Percentiles rank a stretch among this genome's conserved stretches.
These are phyloP conservation scores for Salinomyces thailandicus DNA, from an alignment of 2,329 filamentous ascomycete species.

Conservation along the genomic window DNA sequence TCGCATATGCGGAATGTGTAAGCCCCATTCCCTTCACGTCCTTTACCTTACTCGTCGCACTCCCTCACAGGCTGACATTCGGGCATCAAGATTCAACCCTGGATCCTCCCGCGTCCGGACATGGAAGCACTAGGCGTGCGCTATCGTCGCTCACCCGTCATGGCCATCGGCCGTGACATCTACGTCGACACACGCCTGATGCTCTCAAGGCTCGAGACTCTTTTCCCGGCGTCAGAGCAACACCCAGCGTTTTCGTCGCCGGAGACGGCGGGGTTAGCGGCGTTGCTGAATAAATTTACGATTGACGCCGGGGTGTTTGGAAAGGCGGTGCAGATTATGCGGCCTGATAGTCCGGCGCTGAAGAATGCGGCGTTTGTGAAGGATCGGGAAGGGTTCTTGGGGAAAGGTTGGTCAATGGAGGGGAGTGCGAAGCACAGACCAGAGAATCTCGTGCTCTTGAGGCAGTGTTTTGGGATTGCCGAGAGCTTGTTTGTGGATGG, in stretches of 20 bases:
- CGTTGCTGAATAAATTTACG: slow-evolving; percentile 46
- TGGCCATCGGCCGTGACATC: slow-evolving; percentile 55
- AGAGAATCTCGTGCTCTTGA: slow-evolving; percentile 47
- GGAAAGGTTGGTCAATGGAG: slow-evolving; percentile 29
- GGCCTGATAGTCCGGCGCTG: slow-evolving; percentile 43
- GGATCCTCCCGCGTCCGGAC: slow-evolving; percentile 55
- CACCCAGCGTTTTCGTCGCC: slow-evolving; percentile 27
- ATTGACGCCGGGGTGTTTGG: slow-evolving; percentile 50
- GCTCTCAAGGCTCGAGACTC: slow-evolving; percentile 50
- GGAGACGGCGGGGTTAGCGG: slow-evolving; percentile 36
- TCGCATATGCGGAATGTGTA: slow-evolving; percentile 59
- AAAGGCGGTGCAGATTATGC: slow-evolving; percentile 46
- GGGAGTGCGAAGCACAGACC: slow-evolving; percentile 35
- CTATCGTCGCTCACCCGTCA: slow-evolving; percentile 60
- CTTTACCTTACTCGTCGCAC: neutral
- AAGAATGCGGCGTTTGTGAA: slow-evolving; percentile 49
- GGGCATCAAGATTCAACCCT: slow-evolving; percentile 46
- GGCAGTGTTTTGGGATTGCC: slow-evolving; percentile 45
- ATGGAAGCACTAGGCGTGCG: slow-evolving; percentile 49
- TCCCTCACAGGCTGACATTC: slow-evolving; percentile 3
- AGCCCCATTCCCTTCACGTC: slow-evolving; percentile 19
- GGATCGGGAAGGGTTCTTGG: slow-evolving; percentile 44
- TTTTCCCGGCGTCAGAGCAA: slow-evolving; percentile 33
- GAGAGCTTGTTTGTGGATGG: slow-evolving; percentile 57
- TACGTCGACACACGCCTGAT: slow-evolving; percentile 63